Base-by-base conservation (phyloP, 148 eudicot species). In the Cornus suecica region DNA sequence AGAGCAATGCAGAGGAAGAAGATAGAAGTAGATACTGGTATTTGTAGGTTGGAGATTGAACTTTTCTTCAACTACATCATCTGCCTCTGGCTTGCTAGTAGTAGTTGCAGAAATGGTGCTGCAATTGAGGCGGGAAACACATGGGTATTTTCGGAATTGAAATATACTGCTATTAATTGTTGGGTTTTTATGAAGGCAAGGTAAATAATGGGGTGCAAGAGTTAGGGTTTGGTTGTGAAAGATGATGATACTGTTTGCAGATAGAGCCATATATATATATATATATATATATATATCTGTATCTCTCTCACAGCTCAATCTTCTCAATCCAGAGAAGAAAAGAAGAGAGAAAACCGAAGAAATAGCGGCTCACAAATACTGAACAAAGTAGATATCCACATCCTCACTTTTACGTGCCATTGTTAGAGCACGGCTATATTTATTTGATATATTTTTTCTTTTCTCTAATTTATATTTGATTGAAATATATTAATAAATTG, bases 31-130 rank as follows among this genome's bases (percentile, higher is more conserved):
- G 63, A 58, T 25, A 64, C 76, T 64, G 34, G 68, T 20, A 60
- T 25, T 37, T 31, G 76, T 25, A 64, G 58, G 8, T 10, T 34
- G 23, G 7, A 8, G 3, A 58, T 24, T 58, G 62, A 48, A 16
- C 14, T 8, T 29, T 23, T 11, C 26, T 18, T 63, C 26, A 37
- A 42, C 52, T 4, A 64, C 61, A 42, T 63, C 69, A 42, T 63
- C 69, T 10, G 60, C 5, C 5, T 58, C 62, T 2, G 62, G 2
- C 2, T 18, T 25, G 25, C 69, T 18, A 23, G 76, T 62, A 51
- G 76, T 62, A 73, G 34, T 73, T 26, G 69, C 76, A 28, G 60
- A 74, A 26, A 64, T 31, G 18, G 37, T 27, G 69, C 2, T 54
- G 61, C n/a, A 15, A 16, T 20, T 54, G n/a, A 20, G 23, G n/a